Conservation (phyloP, 2,329 filamentous ascomycete species). For the Talaromyces sp. region DNA sequence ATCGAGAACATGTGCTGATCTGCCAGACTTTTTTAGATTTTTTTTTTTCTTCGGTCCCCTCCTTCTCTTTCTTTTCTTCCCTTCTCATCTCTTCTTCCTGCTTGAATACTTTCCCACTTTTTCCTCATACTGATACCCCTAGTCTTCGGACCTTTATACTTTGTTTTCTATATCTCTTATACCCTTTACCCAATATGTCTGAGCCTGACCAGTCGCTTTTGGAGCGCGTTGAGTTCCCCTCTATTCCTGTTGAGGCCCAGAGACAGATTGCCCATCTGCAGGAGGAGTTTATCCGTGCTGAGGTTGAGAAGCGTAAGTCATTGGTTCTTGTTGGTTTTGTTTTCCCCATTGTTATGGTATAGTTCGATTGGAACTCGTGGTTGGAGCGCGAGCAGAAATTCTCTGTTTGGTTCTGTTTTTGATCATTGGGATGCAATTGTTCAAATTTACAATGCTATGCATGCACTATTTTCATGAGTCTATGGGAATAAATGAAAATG, state of each 20-base stretch:
- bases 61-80: constrained; percentile 12
- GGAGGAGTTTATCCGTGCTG: constrained; percentile 79
- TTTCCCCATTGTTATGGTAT: neutral
- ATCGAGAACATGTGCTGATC: constrained; percentile 22
- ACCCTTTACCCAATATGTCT: constrained; percentile 20
- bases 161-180: neutral
- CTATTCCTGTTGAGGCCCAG: constrained; percentile 51
- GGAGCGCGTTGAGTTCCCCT: constrained; percentile 38
- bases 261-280: constrained; percentile 74
- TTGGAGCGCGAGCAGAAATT: neutral
- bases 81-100: constrained; percentile 5
- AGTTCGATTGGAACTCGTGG: neutral
- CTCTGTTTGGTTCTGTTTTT: neutral
- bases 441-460: neutral
- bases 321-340: neutral
- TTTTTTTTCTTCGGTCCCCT: constrained; percentile 17
- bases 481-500: neutral
- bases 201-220: constrained; percentile 33
- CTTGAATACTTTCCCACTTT: neutral
- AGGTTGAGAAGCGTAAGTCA: constrained; percentile 77
- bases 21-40: constrained; percentile 14
- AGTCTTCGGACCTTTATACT: no score
- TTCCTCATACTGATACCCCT: neutral
- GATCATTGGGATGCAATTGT: neutral
- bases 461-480: neutral